Conservation (phyloP, 176 grass and related monocot species). For the maize (Zea mays) region DNA sequence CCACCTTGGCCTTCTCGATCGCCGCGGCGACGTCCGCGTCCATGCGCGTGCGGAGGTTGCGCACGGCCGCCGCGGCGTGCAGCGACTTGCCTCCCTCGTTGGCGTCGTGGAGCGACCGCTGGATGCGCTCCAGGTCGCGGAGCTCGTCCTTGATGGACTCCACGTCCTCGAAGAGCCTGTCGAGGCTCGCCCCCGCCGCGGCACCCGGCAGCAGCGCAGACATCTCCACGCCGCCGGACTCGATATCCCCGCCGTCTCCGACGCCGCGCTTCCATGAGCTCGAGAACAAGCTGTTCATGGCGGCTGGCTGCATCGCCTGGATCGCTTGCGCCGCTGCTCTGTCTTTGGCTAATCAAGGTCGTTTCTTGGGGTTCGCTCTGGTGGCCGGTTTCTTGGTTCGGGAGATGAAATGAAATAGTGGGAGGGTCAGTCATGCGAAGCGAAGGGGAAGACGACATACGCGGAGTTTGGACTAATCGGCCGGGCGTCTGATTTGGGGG, state of each 20-base stretch:
- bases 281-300: slow-evolving; percentile 85
- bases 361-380: not conserved
- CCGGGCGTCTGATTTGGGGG: not conserved
- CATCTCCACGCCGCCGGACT: slow-evolving; percentile 71
- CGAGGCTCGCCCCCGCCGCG: slow-evolving; percentile 65
- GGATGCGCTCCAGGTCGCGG: slow-evolving; percentile 73
- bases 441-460: not conserved
- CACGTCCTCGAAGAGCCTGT: slow-evolving; percentile 89
- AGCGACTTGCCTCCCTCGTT: slow-evolving; percentile 80
- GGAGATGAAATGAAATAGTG: not conserved
- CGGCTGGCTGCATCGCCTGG: not conserved
- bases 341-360: not conserved
- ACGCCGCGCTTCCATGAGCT: slow-evolving; percentile 59
- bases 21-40: slow-evolving; percentile 62
- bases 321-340: too few relatives aligned
- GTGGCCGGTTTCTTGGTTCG: slow-evolving; percentile 34
- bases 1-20: slow-evolving; percentile 90
- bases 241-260: slow-evolving; percentile 41
- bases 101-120: slow-evolving; percentile 62
- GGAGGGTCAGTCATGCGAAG: not conserved
- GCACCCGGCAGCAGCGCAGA: slow-evolving; percentile 1
- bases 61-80: slow-evolving; percentile 76
- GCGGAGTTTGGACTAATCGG: slow-evolving; percentile 45
- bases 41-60: slow-evolving; percentile 66
- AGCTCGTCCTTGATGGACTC: slow-evolving; percentile 96